Base-by-base conservation (phyloP, 495 filamentous ascomycete species). In the Penicillium ochrochloron region DNA sequence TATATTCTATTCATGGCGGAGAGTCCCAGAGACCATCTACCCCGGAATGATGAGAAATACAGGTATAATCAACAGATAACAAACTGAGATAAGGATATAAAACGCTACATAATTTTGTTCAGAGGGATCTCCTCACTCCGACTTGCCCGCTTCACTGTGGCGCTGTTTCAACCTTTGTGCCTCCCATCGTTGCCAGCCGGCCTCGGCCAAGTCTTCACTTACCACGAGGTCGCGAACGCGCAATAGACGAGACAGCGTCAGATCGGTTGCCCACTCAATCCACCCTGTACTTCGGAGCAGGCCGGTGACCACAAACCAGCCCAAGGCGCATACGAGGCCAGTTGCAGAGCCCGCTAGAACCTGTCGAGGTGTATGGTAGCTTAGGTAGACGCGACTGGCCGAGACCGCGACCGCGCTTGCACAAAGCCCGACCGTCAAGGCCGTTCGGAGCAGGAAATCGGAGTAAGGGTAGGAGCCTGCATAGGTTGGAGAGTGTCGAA, bases 171-270 rank as follows among this genome's bases (percentile, higher is more conserved):
- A 73, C 57, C 70, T 70, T 63, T 71, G 81, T 50, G 79, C 80
- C 78, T 93, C 88, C 94, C 93, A 98, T 73, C 90, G 88, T 76
- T 90, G 91, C 95, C 95, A 98, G 27, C 95, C 95, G 48, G 93
- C 88, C 77, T 97, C 92, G 21, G 88, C 89, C 66, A 97, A 74
- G 76, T 98, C 96, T 77, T 97, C 94, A 80, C 89, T 88, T 25
- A 97, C 84, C 31, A 97, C 88, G 65, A 98, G 77, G 79, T 99
- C 95, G 58, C 95, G 81, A 27, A 95, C 71, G 62, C 94, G 78
- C 33, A 92, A 76, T 70, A 88, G 80, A 69, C 85, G 80, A 5
- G 86, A 84, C n/a, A 88, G 63, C n/a, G 84, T 83, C 37, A 83
- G 73, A 12, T 96, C 90, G 59, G 97, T 70, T 4, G 73, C 82